Evolutionary conservation across 139 green algal species (phyloP).

Genomic region (Haematococcus lacustris): DNA sequence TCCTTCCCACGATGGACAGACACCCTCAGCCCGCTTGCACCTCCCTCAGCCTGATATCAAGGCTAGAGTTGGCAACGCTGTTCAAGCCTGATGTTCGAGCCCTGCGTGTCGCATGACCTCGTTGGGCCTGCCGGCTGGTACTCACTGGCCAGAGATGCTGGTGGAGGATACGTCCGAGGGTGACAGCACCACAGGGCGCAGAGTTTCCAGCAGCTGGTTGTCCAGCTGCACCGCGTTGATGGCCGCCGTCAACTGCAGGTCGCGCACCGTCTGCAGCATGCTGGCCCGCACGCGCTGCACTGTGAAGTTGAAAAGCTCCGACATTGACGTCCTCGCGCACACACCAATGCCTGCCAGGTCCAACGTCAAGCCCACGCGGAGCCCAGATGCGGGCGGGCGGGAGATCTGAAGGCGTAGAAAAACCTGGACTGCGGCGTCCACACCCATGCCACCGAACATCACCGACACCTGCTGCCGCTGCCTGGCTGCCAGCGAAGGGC

Average conservation of each 20-base stretch:
- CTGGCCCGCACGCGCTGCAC: constrained; percentile 15
- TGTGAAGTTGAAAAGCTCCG: constrained; percentile 81
- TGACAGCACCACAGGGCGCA: constrained; percentile 71
- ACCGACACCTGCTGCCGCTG: no score
- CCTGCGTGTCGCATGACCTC: no score
- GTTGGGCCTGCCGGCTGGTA: no score
- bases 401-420: constrained; percentile 58
- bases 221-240: constrained; percentile 72
- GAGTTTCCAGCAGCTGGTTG: constrained; percentile 80
- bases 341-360: constrained; percentile 53
- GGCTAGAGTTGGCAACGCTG: no score
- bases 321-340: constrained; percentile 41
- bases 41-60: background rate
- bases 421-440: no score
- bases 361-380: constrained; percentile 39
- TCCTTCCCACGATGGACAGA: background rate
- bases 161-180: no score
- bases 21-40: background rate
- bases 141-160: no score
- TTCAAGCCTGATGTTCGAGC: no score
- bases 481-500: no score
- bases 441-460: no score
- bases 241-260: constrained; percentile 23
- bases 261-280: constrained; percentile 19
- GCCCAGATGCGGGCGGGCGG: constrained; percentile 24